phyloP scores from a whole-genome alignment of 805 yeast species.

The Lipomyces orientalis region DNA sequence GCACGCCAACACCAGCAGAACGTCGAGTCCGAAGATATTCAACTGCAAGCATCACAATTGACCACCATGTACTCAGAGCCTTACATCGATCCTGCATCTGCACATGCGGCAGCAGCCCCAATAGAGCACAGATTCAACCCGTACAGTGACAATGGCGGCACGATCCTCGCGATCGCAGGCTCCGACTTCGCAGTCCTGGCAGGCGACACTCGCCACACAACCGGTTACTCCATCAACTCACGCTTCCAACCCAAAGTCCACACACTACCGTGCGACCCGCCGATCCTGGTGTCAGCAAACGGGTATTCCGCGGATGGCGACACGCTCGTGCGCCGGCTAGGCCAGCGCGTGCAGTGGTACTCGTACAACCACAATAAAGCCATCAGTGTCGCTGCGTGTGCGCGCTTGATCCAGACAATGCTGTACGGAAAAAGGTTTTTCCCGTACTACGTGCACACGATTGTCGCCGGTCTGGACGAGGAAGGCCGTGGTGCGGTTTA shows the following conservation, averaged over 20 bases:
- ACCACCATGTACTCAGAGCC: constrained; percentile 30
- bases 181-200: constrained; percentile 96
- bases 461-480: constrained; percentile 90
- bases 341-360: constrained; percentile 74
- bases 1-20: background rate
- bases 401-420: constrained; percentile 87
- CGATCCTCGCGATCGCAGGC: constrained; percentile 96
- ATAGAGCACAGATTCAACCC: constrained; percentile 94
- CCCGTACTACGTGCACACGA: constrained; percentile 95
- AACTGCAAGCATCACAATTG: background rate
- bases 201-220: constrained; percentile 97
- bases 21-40: background rate
- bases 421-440: constrained; percentile 92
- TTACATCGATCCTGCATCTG: constrained; percentile 20
- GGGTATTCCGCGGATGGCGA: constrained; percentile 96
- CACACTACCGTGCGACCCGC: constrained; percentile 76
- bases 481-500: constrained; percentile 93
- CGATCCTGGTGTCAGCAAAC: constrained; percentile 82
- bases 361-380: constrained; percentile 80
- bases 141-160: constrained; percentile 91
- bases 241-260: constrained; percentile 90
- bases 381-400: constrained; percentile 73
- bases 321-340: constrained; percentile 78
- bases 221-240: constrained; percentile 91
- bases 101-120: constrained; percentile 51